Evolutionary conservation across 495 filamentous ascomycete genomes (phyloP).

Genomic region (Bathelium albidoporum): DNA sequence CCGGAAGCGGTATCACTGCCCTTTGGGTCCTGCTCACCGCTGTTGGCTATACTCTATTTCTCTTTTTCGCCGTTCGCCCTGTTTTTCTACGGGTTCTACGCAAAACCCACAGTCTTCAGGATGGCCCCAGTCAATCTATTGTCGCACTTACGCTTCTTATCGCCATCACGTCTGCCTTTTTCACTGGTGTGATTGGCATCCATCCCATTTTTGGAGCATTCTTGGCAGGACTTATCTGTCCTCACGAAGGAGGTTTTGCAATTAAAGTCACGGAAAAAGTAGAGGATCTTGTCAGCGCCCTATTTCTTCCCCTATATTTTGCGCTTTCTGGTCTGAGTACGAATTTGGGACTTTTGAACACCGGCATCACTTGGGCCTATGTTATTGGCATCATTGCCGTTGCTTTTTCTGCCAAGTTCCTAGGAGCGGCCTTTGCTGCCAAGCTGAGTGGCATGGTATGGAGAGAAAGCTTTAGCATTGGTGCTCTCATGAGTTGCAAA

Average conservation of each 20-base stretch:
- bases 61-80: constrained; percentile 66
- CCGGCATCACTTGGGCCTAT: constrained; percentile 83
- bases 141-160: constrained; percentile 75
- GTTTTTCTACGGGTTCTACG: constrained; percentile 65
- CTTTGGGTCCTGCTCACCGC: constrained; percentile 75
- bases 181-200: constrained; percentile 86
- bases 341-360: constrained; percentile 75
- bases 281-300: constrained; percentile 76
- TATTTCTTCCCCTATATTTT: constrained; percentile 95
- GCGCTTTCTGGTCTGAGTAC: constrained; percentile 85
- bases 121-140: constrained; percentile 81
- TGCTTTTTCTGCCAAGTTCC: constrained; percentile 78
- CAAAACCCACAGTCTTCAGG: constrained; percentile 67
- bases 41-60: constrained; percentile 65
- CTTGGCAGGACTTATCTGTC: constrained; percentile 81
- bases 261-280: constrained; percentile 94
- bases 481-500: constrained; percentile 94
- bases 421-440: constrained; percentile 76
- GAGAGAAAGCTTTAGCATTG: constrained; percentile 88
- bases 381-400: constrained; percentile 74
- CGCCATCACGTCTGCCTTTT: constrained; percentile 76
- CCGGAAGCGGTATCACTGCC: constrained; percentile 70
- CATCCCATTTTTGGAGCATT: constrained; percentile 90
- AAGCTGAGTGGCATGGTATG: constrained; percentile 69
- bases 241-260: constrained; percentile 87